Evolutionary conservation across 2,329 filamentous ascomycete species (phyloP), one percentile per base, ranked within the genome.

Genomic region (Polychaeton citri): DNA sequence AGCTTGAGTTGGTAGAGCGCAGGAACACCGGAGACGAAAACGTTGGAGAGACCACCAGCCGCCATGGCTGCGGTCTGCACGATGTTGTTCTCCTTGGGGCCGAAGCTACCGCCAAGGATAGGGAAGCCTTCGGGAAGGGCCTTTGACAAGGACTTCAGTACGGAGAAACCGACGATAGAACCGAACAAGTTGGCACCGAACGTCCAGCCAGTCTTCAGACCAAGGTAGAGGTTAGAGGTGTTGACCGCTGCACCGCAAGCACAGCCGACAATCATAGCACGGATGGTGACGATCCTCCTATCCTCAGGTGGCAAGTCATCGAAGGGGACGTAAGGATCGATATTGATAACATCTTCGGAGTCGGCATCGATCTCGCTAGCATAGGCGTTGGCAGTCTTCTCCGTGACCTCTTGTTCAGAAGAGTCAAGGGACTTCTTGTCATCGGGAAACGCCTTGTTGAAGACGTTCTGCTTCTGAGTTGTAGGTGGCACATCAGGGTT

Each of bases 31-130:
- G 71, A 71, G 16, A 76, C 63, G 47, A 76, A 77, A 43, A 76
- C 63, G 42, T 62, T 65, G 16, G 66, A 63, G 40, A 76, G 61
- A 40, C 72, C 72, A 41, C 72, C 73, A 9, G 73, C 69, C 32
- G 71, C 72, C 2, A 69, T 74, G 4, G 73, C 73, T 33, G 70
- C 59, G 2, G 73, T 72, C 49, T 76, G 72, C 37, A 74, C 61
- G 46, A 76, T 75, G 46, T 69, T 72, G 59, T 76, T 76, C 51
- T 76, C 73, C 45, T 72, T 70, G 7, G 73, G 72, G 2, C 73
- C 30, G 18, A 32, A 32, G 30, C 18, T 16, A 17, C 64, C 66
- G 16, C 72, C 71, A 6, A 76, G 55, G 30, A 69, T 58, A 2
- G 71, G 70, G 34, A 73, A 57, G 28, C 58, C 59, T 30, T 58